phyloP scores from a whole-genome alignment of 139 green algal species.

The Yamagishiella unicocca region DNA sequence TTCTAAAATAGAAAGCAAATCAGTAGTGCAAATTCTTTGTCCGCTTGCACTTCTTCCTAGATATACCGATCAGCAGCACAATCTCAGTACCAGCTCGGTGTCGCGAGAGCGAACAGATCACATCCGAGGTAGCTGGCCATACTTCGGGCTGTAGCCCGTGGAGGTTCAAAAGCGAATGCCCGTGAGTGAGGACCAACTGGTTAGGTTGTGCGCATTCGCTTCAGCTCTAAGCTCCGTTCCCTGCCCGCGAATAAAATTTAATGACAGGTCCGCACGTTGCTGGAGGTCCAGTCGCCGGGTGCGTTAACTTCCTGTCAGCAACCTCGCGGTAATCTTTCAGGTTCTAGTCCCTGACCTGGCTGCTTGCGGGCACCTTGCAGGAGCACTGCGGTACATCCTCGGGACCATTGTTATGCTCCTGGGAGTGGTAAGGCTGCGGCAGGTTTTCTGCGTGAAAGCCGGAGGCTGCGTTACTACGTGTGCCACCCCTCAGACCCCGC shows the following conservation, averaged over 20 bases:
- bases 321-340: background rate
- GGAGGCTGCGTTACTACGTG: too few species aligned
- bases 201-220: background rate
- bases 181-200: constrained; percentile 3
- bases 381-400: constrained; percentile 53
- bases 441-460: too few species aligned
- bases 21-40: too few species aligned
- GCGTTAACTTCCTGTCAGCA: background rate
- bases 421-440: constrained; percentile 61
- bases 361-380: background rate
- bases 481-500: too few species aligned
- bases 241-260: background rate
- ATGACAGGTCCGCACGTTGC: constrained; percentile 28
- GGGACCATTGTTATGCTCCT: constrained; percentile 56
- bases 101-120: background rate
- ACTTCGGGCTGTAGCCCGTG: background rate
- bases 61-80: too few species aligned
- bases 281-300: constrained; percentile 50
- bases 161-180: constrained; percentile 12
- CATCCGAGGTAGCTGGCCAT: background rate
- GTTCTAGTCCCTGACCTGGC: background rate
- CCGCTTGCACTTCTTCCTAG: too few species aligned
- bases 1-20: too few species aligned
- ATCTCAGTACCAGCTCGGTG: too few species aligned
- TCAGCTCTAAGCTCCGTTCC: background rate